These are phyloP conservation scores for Aspergillus kassunensis DNA, from an alignment of 495 filamentous ascomycete genomes.

Conservation along the genomic window DNA sequence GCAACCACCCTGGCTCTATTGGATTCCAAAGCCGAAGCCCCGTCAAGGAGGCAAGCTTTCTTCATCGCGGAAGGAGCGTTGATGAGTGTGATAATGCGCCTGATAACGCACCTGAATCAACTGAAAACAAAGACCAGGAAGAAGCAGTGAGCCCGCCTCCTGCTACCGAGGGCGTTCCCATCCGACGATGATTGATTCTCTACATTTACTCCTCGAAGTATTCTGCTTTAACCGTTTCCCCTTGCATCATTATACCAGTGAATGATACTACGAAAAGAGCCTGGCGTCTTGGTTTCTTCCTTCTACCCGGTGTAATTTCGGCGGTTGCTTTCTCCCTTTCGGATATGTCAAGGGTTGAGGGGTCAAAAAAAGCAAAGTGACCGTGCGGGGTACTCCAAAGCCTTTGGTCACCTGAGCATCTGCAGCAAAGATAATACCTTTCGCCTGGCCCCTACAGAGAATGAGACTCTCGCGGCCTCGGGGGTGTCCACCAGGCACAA, in stretches of 20 bases:
- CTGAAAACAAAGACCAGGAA: slow-evolving; percentile 32
- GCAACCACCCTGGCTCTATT: slow-evolving; percentile 42
- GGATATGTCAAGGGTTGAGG: not conserved
- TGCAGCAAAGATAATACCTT: not conserved
- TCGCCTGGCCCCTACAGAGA: not conserved
- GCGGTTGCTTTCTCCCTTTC: not conserved
- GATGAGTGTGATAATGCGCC: slow-evolving; percentile 55
- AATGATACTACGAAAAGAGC: slow-evolving; percentile 35
- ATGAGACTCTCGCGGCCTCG: not conserved
- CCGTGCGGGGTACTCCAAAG: slow-evolving; percentile 4
- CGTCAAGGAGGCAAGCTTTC: slow-evolving; percentile 79
- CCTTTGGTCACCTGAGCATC: not conserved
- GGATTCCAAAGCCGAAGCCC: slow-evolving; percentile 67
- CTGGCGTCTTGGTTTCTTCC: slow-evolving; percentile 37
- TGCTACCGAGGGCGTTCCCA: slow-evolving; percentile 58
- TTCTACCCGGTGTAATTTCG: slow-evolving; percentile 16
- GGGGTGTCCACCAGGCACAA: not conserved
- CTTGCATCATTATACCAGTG: slow-evolving; percentile 16
- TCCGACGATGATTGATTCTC: slow-evolving; percentile 43
- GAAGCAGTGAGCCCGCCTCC: slow-evolving; percentile 44
- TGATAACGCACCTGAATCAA: slow-evolving; percentile 31
- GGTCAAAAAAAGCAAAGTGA: slow-evolving; percentile 4
- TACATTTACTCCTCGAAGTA: too few species aligned
- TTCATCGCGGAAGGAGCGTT: slow-evolving; percentile 71
- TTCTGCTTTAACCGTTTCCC: slow-evolving; percentile 9